Conservation (phyloP, 2,329 filamentous ascomycete species). For the Aureobasidium namibiae region DNA sequence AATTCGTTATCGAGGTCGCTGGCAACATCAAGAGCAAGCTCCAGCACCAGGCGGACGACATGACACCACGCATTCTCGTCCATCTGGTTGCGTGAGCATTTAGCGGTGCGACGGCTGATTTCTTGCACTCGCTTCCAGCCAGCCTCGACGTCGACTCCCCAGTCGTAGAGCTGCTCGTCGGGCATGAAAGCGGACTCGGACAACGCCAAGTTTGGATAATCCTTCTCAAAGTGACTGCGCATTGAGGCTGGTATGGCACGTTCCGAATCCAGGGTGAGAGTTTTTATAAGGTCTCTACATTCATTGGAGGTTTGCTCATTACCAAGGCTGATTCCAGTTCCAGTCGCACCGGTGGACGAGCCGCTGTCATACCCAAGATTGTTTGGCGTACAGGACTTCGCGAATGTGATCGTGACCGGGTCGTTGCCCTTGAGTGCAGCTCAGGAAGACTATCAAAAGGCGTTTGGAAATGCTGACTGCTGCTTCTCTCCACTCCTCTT, state of each 20-base stretch:
- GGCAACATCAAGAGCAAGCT: neutral
- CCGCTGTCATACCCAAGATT: too few species aligned
- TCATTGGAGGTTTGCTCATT: too few species aligned
- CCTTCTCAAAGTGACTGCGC: neutral
- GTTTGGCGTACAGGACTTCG: too few species aligned
- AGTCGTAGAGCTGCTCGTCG: neutral
- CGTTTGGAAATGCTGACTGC: too few species aligned
- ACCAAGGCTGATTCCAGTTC: too few species aligned
- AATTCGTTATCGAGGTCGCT: neutral
- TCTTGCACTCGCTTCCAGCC: neutral
- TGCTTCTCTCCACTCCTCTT: too few species aligned
- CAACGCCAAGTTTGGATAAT: neutral
- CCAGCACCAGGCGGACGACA: neutral
- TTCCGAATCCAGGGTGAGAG: neutral
- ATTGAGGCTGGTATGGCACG: neutral
- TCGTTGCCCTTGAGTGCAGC: too few species aligned
- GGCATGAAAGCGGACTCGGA: neutral
- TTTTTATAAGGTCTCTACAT: too few species aligned
- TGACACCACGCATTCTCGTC: neutral
- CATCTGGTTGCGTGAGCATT: neutral
- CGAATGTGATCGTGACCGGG: too few species aligned
- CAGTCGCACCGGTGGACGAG: too few species aligned
- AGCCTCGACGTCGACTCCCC: neutral
- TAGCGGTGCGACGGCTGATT: neutral
- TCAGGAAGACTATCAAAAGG: too few species aligned